Evolutionary conservation across 1,139 yeast genomes (phyloP).

Genomic region (Zygosaccharomyces pseudobailii): DNA sequence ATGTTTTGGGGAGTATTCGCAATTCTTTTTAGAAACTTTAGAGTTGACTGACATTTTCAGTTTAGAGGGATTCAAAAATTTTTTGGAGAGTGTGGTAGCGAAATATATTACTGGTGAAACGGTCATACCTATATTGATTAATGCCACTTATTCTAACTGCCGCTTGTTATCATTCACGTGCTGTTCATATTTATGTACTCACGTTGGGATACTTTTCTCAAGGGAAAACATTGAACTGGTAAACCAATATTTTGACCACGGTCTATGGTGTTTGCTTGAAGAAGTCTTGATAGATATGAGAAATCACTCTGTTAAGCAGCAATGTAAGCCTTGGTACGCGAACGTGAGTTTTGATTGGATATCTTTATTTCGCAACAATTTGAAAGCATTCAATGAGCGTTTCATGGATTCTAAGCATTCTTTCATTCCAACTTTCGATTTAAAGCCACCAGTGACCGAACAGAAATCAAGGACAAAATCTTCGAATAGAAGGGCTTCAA

Average conservation of each 20-base stretch:
- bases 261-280: constrained; percentile 34
- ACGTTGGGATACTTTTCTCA: constrained; percentile 58
- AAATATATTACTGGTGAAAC: constrained; percentile 60
- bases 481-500: constrained; percentile 8
- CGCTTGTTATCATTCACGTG: constrained; percentile 54
- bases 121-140: constrained; percentile 51
- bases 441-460: constrained; percentile 15
- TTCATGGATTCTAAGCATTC: constrained; percentile 44
- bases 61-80: constrained; percentile 52
- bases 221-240: constrained; percentile 38
- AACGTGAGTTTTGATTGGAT: constrained; percentile 22
- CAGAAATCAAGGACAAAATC: constrained; percentile 1
- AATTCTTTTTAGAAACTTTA: constrained; percentile 53
- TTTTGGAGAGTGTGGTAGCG: constrained; percentile 58
- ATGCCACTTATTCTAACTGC: constrained; percentile 51
- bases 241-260: constrained; percentile 25
- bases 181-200: constrained; percentile 63
- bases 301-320: constrained; percentile 2
- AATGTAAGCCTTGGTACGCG: constrained; percentile 30
- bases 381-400: constrained; percentile 41
- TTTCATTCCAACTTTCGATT: constrained; percentile 50
- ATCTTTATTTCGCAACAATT: constrained; percentile 33
- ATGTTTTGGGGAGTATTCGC: constrained; percentile 41
- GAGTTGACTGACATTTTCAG: constrained; percentile 62
- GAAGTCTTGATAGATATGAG: constrained; percentile 22